Evolutionary conservation across 495 filamentous ascomycete genomes (phyloP).

Genomic region (Mytilinidion resinicola): DNA sequence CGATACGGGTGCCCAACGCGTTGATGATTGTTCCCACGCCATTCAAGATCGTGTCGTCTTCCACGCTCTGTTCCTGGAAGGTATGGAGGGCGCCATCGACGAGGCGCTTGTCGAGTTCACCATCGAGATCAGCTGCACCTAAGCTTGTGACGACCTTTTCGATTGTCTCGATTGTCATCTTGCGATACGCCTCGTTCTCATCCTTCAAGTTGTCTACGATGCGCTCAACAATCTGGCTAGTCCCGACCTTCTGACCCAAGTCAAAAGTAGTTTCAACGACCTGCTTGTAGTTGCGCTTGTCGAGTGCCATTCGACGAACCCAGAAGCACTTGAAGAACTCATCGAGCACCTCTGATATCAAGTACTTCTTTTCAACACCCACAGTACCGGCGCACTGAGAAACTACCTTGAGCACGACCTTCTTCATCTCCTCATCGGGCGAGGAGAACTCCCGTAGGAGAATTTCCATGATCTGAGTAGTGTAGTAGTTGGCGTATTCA

Average conservation of each 20-base stretch:
- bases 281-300: constrained; percentile 93
- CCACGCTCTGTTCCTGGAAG: constrained; percentile 97
- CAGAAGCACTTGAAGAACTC: constrained; percentile 99
- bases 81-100: constrained; percentile 95
- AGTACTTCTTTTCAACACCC: constrained; percentile 87
- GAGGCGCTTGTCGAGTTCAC: constrained; percentile 83
- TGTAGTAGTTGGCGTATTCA: constrained; percentile 99
- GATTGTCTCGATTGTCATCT: constrained; percentile 97
- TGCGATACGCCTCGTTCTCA: constrained; percentile 94
- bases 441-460: constrained; percentile 91
- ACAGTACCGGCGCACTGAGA: constrained; percentile 94
- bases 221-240: constrained; percentile 87
- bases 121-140: constrained; percentile 88
- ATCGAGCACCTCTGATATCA: constrained; percentile 88
- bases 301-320: constrained; percentile 93
- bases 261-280: constrained; percentile 98
- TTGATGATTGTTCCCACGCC: constrained; percentile 99
- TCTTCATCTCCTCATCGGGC: constrained; percentile 99
- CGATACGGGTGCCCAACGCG: constrained; percentile 86
- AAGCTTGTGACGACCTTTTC: constrained; percentile 92
- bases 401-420: constrained; percentile 93
- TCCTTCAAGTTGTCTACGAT: constrained; percentile 95
- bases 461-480: constrained; percentile 97
- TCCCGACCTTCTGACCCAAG: constrained; percentile 92
- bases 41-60: constrained; percentile 93